These are phyloP conservation scores for Rhodotorula taiwanensis DNA, from an alignment of 768 basidiomycete species.

Conservation along the genomic window DNA sequence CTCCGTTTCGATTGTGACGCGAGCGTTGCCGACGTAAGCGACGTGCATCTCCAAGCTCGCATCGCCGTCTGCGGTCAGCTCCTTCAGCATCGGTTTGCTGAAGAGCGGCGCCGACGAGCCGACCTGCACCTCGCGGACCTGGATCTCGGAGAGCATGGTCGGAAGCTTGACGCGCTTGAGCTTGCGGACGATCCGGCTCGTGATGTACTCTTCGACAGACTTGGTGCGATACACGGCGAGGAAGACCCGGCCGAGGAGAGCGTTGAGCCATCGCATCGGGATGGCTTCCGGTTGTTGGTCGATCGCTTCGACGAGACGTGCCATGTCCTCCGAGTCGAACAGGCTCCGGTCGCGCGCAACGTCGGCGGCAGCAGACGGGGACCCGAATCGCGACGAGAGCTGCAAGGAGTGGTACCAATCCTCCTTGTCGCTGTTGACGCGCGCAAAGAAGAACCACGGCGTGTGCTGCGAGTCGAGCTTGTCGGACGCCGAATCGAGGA, in stretches of 20 bases:
- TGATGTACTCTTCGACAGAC: conserved; percentile 65
- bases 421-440: conserved; percentile 85
- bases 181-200: conserved; percentile 85
- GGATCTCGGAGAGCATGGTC: conserved; percentile 71
- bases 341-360: conserved; percentile 56
- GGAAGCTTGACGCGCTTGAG: conserved; percentile 85
- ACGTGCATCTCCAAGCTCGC: conserved; percentile 81
- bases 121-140: conserved; percentile 80
- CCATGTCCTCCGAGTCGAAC: conserved; percentile 74
- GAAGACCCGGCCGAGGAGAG: conserved; percentile 82
- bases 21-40: conserved; percentile 75
- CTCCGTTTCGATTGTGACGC: conserved; percentile 82
- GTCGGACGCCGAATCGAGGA: conserved; percentile 6
- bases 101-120: conserved; percentile 76
- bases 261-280: conserved; percentile 96
- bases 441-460: conserved; percentile 86
- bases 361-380: conserved; percentile 62
- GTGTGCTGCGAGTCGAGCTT: conserved; percentile 52
- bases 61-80: conserved; percentile 88
- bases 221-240: conserved; percentile 74
- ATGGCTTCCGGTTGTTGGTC: conserved; percentile 93
- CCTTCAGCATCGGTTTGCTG: conserved; percentile 96
- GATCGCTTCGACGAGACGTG: conserved; percentile 68
- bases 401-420: conserved; percentile 82
- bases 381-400: conserved; percentile 59